Evolutionary conservation across 2,329 filamentous ascomycete species (phyloP), one percentile per base, ranked within the genome.

Genomic region (Salinomyces thailandicus): DNA sequence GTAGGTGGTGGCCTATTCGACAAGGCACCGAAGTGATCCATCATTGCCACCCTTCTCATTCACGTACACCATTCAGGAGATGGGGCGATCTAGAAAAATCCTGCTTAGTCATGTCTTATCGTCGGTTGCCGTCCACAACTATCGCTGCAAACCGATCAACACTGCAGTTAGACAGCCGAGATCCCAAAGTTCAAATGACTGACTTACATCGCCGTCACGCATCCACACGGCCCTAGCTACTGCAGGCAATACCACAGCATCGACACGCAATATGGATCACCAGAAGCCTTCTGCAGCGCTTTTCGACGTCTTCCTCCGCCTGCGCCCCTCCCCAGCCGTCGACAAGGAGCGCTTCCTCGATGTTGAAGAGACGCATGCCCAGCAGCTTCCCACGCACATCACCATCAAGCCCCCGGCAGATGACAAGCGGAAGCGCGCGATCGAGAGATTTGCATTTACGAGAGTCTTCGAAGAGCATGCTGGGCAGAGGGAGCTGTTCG

Each of bases 381-480:
- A 57, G 14, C 48, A 52, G 33, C 54, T 59, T 31, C 61, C 66
- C 2, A 69, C 65, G 12, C 67, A 71, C 48, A 68, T 72, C 46
- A 71, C 67, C 5, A 68, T 71, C 49, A 62, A 64, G 35, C 65
- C 68, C 5, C 86, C 87, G 1, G 83, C 85, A 2, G 82, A 78
- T 44, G 89, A 95, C 42, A 73, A 77, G 43, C 75, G 89, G 38
- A 84, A 89, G 49, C 77, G 87, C 31, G 86, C 87, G 1, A 77
- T 95, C 22, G 91, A 98, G 60, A 85, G 82, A 56, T 98, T 96
- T 57, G 84, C 80, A 2, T 98, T 98, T 55, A 98, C 91, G 0
- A 77, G 77, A 44, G 86, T 98, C 1, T 95, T 96, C 50, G 82
- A 93, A 50, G 87, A 96, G 55, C 71, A 81, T 51, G 79, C 85